Base-by-base conservation (phyloP, 768 basidiomycete genomes). In the Phaeotremella skinneri region DNA sequence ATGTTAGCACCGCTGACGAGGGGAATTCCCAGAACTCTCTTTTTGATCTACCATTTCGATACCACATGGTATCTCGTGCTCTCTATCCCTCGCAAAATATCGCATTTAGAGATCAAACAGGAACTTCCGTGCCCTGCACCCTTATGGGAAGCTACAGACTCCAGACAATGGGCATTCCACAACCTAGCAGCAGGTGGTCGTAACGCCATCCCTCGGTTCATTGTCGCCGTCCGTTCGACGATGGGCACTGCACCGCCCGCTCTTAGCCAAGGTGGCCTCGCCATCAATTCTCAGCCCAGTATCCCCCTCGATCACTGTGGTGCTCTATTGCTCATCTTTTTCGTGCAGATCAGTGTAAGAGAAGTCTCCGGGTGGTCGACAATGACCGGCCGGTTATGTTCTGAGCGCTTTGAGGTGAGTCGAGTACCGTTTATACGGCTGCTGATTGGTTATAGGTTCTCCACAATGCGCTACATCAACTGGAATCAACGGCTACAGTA, bases 91-190 rank as follows among this genome's bases (percentile, higher is more conserved):
- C 60, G 70, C 5, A 48, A 34, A 1, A 45, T 72, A 21, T 72
- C 70, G 27, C 70, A 72, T 39, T 62, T 66, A 17, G 70, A 72
- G 52, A 69, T 72, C 56, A 72, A 72, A 52, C 68, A 69, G 37
- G 66, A 65, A 49, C 32, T 72, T 52, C 70, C 70, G 1, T 65
- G 63, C 39, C 37, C 41, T 13, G 50, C 61, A 9, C 23, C 52
- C 1, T 26, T 65, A 3, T 72, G 67, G 67, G 3, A n/a, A 4
- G 54, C 49, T 14, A 1, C 59, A 4, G 21, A 55, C 2, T 42
- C 62, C 0, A 25, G 52, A 13, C 52, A 62, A 16, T 71, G 69
- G 69, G 69, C 69, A 2, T 61, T 68, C 49, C 47, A 37, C 2
- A 59, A 49, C 2, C 61, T 71, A 20, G 20, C 52, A 23, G 25